A percentile compares a stretch with the other conserved stretches of the same genome.
Conservation (phyloP, 2,329 filamentous ascomycete species). For the Aspergillus sp. region DNA sequence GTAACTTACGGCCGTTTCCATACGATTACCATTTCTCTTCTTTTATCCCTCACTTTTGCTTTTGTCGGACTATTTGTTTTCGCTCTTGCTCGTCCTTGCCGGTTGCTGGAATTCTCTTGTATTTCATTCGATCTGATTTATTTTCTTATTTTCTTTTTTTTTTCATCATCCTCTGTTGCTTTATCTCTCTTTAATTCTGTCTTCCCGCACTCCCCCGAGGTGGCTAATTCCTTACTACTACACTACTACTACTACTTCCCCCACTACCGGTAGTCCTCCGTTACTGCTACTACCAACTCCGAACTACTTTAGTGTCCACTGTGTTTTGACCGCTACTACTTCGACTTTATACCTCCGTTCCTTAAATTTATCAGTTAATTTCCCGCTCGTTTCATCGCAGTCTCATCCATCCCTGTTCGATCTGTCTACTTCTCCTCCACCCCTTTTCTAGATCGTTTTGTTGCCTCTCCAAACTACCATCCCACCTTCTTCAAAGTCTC, state of each 20-base stretch:
- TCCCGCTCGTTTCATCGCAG: slow-evolving; percentile 24
- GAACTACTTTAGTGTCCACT: slow-evolving; percentile 17
- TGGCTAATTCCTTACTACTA: background rate
- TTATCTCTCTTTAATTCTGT: background rate
- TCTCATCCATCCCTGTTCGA: slow-evolving; percentile 4
- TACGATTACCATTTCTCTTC: slow-evolving; percentile 2
- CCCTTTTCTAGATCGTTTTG: slow-evolving; percentile 15
- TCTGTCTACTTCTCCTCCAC: slow-evolving; percentile 4
- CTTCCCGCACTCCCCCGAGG: background rate
- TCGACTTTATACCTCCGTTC: slow-evolving; percentile 18
- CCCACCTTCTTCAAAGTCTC: background rate
- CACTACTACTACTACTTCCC: slow-evolving; percentile 1
- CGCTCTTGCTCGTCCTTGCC: background rate
- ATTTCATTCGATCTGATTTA: background rate
- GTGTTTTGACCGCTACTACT: slow-evolving; percentile 30
- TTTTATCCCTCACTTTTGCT: slow-evolving; percentile 2
- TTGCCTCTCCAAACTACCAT: slow-evolving; percentile 4
- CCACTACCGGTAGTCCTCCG: slow-evolving; percentile 13
- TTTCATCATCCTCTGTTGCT: background rate
- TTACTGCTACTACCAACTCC: background rate
- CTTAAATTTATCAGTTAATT: slow-evolving; percentile 27
- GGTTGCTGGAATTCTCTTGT: background rate
- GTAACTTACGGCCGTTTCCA: slow-evolving; percentile 13
- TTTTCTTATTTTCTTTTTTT: background rate
- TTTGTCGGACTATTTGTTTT: background rate